Evolutionary conservation across 2,329 filamentous ascomycete genomes (phyloP).

Genomic region (Nigrospora sphaerica): DNA sequence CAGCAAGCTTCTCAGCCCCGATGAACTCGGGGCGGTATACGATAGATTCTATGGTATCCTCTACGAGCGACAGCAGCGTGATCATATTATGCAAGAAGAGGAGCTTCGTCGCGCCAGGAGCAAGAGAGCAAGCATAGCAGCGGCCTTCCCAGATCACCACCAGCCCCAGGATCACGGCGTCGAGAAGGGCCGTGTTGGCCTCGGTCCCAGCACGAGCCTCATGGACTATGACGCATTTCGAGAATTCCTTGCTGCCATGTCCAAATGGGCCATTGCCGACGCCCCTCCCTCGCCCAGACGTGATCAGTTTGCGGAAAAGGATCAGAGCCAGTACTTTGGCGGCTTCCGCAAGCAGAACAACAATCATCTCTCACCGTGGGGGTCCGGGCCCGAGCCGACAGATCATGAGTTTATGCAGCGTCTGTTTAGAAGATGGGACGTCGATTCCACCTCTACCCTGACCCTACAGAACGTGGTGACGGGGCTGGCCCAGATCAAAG

Average conservation of each 20-base stretch:
- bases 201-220: conserved; percentile 80
- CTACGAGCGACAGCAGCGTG: conserved; percentile 84
- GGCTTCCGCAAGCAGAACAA: conserved; percentile 41
- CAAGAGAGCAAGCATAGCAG: conserved; percentile 44
- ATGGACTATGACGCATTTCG: conserved; percentile 98
- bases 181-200: conserved; percentile 79
- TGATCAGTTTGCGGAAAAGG: conserved; percentile 39
- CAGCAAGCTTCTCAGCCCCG: conserved; percentile 79
- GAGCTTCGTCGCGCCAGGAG: conserved; percentile 58
- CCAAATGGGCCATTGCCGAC: conserved; percentile 91
- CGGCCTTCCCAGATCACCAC: conserved; percentile 23
- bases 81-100: conserved; percentile 70
- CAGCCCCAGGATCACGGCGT: conserved; percentile 41
- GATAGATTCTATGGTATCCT: conserved; percentile 89
- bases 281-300: conserved; percentile 56
- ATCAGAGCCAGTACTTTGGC: conserved; percentile 52
- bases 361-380: conserved; percentile 44
- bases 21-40: conserved; percentile 85
- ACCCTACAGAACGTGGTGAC: conserved; percentile 88
- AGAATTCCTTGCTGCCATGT: conserved; percentile 83
- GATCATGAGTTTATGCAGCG: conserved; percentile 93
- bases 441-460: conserved; percentile 66
- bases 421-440: conserved; percentile 84
- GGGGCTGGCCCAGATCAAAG: conserved; percentile 85
- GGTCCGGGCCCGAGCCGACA: conserved; percentile 59